Percentiles rank a stretch among this genome's conserved stretches.
Conservation (phyloP, 2,329 filamentous ascomycete genomes). For the Trichoderma koningii region DNA sequence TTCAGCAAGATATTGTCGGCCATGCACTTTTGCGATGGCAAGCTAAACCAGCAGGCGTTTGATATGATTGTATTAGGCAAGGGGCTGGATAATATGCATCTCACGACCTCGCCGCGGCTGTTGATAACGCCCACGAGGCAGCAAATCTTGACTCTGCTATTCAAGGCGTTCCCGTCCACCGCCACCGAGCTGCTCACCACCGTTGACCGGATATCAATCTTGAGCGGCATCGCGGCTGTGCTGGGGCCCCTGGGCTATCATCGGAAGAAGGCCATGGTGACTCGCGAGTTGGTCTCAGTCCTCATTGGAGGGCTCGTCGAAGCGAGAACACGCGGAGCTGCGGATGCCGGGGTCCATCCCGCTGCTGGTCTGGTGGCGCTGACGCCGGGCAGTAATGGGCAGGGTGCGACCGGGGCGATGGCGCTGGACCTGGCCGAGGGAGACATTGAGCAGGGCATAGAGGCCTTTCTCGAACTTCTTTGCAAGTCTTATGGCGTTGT, state of each 20-base stretch:
- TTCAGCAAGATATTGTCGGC: conserved; percentile 70
- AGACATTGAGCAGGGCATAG: conserved; percentile 67
- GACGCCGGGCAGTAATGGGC: conserved; percentile 53
- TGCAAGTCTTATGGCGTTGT: conserved; percentile 68
- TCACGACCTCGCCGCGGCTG: conserved; percentile 58
- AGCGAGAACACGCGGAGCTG: conserved; percentile 86
- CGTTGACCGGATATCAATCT: conserved; percentile 74
- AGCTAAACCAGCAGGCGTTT: conserved; percentile 61
- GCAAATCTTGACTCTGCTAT: conserved; percentile 65
- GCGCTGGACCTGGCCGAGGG: conserved; percentile 64
- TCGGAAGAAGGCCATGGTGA: conserved; percentile 87
- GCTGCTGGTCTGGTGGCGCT: conserved; percentile 81
- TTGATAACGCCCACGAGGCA: conserved; percentile 59
- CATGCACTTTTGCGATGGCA: conserved; percentile 66
- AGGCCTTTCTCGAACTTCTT: conserved; percentile 61
- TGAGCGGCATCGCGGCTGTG: conserved; percentile 87
- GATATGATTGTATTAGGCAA: conserved; percentile 66
- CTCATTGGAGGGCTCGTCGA: conserved; percentile 85
- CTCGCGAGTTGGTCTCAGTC: conserved; percentile 80
- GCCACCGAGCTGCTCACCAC: conserved; percentile 68
- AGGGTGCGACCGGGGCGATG: conserved; percentile 50
- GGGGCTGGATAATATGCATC: conserved; percentile 51
- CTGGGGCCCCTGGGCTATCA: conserved; percentile 76
- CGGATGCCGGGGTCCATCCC: conserved; percentile 95
- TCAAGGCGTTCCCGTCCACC: conserved; percentile 70